These are phyloP conservation scores for Solanum hybrid DNA, from an alignment of 305 asterid species.

Conservation along the genomic window DNA sequence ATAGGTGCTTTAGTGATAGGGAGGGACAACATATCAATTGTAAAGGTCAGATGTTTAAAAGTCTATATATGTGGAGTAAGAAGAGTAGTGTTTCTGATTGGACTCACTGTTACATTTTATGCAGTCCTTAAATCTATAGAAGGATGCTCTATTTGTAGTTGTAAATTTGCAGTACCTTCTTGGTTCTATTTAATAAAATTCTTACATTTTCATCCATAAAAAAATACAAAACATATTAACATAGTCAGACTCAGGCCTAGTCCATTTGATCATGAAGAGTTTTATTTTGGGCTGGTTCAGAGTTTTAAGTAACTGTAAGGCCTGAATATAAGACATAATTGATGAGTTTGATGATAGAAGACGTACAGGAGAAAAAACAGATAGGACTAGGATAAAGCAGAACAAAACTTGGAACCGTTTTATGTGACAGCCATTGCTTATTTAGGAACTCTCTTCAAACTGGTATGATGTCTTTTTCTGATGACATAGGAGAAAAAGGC, in stretches of 20 bases:
- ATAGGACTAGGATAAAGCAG: neutral
- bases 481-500: neutral
- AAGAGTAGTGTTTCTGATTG: neutral
- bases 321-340: neutral
- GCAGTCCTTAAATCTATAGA: neutral
- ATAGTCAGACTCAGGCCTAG: neutral
- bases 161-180: neutral
- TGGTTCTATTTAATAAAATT: neutral
- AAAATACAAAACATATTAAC: neutral
- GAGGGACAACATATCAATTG: neutral
- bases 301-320: neutral
- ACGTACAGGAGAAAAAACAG: neutral
- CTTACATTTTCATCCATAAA: neutral
- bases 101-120: neutral
- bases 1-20: neutral
- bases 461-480: neutral
- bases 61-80: neutral
- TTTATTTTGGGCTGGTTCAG: neutral
- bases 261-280: neutral
- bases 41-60: neutral
- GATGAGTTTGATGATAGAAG: neutral
- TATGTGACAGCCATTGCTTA: neutral
- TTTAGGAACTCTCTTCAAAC: neutral
- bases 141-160: neutral
- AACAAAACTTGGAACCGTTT: neutral